Evolutionary conservation across 2,329 filamentous ascomycete genomes (phyloP).

Genomic region (Sporothrix protearum): DNA sequence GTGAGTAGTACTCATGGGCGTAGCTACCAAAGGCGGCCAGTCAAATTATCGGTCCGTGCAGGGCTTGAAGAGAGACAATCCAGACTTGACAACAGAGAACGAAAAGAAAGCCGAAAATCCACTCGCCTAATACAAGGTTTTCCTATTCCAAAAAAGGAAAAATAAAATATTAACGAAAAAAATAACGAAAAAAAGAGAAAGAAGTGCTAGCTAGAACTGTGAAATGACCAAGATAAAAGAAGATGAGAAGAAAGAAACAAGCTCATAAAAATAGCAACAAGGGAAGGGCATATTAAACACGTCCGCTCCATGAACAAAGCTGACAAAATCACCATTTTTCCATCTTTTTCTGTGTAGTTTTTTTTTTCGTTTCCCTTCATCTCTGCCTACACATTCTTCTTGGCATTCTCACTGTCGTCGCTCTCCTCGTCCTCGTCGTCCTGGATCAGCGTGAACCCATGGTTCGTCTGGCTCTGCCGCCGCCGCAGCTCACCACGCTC

Average conservation of each 20-base stretch:
- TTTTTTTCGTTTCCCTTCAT: not conserved
- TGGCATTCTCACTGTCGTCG: slow-evolving; percentile 26
- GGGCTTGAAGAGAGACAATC: not conserved
- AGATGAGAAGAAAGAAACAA: not conserved
- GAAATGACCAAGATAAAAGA: not conserved
- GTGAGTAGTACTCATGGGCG: not conserved
- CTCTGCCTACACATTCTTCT: slow-evolving; percentile 22
- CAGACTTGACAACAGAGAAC: no score
- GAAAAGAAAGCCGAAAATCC: not conserved
- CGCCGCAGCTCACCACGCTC: slow-evolving; percentile 65
- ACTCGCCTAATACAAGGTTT: not conserved
- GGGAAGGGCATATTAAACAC: not conserved
- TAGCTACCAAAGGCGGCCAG: not conserved
- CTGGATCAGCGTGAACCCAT: slow-evolving; percentile 25
- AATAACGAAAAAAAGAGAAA: not conserved
- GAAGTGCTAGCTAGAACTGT: not conserved
- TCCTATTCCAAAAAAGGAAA: not conserved
- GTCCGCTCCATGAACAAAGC: not conserved
- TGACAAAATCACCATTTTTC: not conserved
- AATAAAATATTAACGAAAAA: not conserved
- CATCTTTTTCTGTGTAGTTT: not conserved
- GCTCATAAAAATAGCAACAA: not conserved
- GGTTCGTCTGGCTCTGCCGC: slow-evolving; percentile 44
- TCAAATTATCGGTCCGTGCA: not conserved
- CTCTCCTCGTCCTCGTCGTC: slow-evolving; percentile 26